Percentiles rank a stretch among this genome's conserved stretches.
Evolutionary conservation across 345 rosid genomes (phyloP).

Genomic region (Toxicodendron radicans): DNA sequence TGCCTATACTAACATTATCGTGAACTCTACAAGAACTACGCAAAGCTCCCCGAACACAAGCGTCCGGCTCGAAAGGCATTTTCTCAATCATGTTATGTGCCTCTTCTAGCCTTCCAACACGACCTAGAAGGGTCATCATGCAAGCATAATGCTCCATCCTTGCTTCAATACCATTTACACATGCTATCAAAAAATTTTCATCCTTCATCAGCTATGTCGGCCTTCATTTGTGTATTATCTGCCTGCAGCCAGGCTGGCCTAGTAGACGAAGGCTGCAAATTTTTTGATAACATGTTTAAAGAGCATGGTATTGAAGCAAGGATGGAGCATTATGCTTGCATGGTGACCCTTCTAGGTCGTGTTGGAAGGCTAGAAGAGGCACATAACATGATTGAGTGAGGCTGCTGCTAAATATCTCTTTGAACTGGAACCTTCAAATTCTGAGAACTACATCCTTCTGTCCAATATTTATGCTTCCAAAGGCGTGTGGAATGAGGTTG

Average conservation of each 20-base stretch:
- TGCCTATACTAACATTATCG: too few species aligned
- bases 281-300: conserved; percentile 51
- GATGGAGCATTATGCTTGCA: conserved; percentile 76
- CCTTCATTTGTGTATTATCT: conserved; percentile 57
- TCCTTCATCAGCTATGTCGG: too few species aligned
- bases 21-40: too few species aligned
- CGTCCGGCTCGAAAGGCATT: too few species aligned
- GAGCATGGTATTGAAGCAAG: conserved; percentile 53
- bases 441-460: conserved; percentile 45
- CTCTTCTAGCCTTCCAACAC: too few species aligned
- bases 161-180: too few species aligned
- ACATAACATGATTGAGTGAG: conserved; percentile 47
- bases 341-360: conserved; percentile 77
- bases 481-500: conserved; percentile 40
- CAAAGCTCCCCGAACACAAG: too few species aligned
- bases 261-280: conserved; percentile 49
- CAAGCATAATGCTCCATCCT: too few species aligned
- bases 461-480: conserved; percentile 50
- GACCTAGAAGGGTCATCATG: too few species aligned
- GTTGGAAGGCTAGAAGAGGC: conserved; percentile 72
- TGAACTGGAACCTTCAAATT: conserved; percentile 41
- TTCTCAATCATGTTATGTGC: too few species aligned
- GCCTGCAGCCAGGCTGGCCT: conserved; percentile 71
- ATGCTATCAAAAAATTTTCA: too few species aligned
- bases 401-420: conserved; percentile 40